These are phyloP conservation scores for Ophiostoma triangulosporum DNA, from an alignment of 2,329 filamentous ascomycete species.

Conservation along the genomic window DNA sequence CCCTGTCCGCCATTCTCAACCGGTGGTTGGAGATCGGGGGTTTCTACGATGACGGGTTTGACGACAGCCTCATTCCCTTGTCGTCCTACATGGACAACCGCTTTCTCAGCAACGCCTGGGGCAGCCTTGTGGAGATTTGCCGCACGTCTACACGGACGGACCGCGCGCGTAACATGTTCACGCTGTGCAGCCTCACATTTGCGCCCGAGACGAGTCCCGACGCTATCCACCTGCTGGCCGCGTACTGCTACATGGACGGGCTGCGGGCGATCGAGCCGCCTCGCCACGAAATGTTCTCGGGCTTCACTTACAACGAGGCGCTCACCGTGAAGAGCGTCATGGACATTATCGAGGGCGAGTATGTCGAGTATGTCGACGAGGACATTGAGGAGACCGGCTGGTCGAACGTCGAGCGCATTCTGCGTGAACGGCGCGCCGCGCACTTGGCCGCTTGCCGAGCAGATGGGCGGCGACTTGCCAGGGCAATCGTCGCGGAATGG, in stretches of 20 bases:
- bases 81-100: not conserved
- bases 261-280: conserved; percentile 25
- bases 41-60: accelerated
- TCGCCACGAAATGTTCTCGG: not conserved
- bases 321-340: not conserved
- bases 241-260: conserved; percentile 27
- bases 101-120: conserved; percentile 15
- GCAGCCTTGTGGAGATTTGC: conserved; percentile 15
- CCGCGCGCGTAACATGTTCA: conserved; percentile 14
- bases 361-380: not conserved
- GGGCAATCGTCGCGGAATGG: not conserved
- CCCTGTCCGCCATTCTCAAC: not conserved
- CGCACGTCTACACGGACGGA: conserved; percentile 4
- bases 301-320: conserved; percentile 5
- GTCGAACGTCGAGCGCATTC: not conserved
- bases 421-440: not conserved
- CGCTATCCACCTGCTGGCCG: conserved; percentile 24
- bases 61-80: not conserved
- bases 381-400: not conserved
- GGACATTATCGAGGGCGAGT: not conserved
- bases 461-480: not conserved
- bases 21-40: conserved; percentile 5
- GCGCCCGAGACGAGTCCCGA: conserved; percentile 16
- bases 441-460: not conserved
- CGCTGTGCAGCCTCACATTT: conserved; percentile 17